Percentiles rank a stretch among this genome's conserved stretches.
Conservation (phyloP, 495 filamentous ascomycete genomes). For the Xylaria flabelliformis region DNA sequence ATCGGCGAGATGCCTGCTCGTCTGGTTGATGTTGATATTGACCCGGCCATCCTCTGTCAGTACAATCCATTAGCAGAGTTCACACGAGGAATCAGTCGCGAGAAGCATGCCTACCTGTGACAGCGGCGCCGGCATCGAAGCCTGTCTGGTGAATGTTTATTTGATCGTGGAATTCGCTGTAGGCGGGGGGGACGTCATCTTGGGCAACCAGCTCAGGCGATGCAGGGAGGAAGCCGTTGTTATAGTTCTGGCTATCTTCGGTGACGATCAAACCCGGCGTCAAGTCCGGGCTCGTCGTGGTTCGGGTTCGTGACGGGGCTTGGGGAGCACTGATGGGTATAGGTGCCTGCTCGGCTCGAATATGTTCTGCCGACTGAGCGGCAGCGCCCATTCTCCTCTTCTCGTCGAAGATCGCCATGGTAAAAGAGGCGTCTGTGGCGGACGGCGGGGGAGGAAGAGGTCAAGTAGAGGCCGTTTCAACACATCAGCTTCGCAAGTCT, state of each 20-base stretch:
- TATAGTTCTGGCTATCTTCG: slow-evolving; percentile 22
- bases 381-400: background rate
- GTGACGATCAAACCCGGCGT: slow-evolving; percentile 4
- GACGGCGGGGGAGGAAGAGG: background rate
- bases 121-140: slow-evolving; percentile 53
- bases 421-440: background rate
- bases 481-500: background rate
- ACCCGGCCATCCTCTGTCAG: slow-evolving; percentile 68
- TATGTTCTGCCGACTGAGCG: background rate
- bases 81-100: background rate
- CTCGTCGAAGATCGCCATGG: slow-evolving; percentile 21
- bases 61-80: slow-evolving; percentile 1
- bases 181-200: slow-evolving; percentile 51
- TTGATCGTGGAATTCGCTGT: slow-evolving; percentile 52
- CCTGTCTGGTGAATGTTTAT: slow-evolving; percentile 56
- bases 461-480: background rate
- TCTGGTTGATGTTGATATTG: slow-evolving; percentile 76
- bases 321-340: background rate
- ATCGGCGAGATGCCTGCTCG: slow-evolving; percentile 65
- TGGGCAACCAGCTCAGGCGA: slow-evolving; percentile 39
- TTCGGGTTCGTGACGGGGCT: background rate
- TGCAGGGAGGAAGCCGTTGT: slow-evolving; percentile 32
- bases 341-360: slow-evolving; percentile 2
- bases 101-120: slow-evolving; percentile 43
- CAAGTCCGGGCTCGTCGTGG: background rate